A percentile compares a stretch with the other conserved stretches of the same genome.
These are phyloP conservation scores for Skeletonema tropicum DNA, from an alignment of 108 stramenopile species.

Conservation along the genomic window DNA sequence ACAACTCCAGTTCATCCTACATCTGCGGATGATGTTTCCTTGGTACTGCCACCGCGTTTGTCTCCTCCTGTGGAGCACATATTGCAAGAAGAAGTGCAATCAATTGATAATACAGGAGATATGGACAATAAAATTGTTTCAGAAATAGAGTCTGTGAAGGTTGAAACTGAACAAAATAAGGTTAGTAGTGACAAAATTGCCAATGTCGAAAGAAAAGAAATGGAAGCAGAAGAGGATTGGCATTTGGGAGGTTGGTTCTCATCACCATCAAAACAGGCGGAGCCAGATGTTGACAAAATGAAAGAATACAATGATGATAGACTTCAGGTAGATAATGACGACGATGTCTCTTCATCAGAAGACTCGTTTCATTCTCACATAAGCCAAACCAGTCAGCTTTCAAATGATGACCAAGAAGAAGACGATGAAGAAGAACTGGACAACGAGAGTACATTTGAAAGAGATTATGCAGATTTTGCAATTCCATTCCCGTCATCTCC, in stretches of 20 bases:
- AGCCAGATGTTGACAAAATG: not conserved
- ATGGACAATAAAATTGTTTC: not conserved
- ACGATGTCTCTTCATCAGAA: slow-evolving; percentile 5
- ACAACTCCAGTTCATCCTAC: not conserved
- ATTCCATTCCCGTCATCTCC: slow-evolving; percentile 26
- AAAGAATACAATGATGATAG: not conserved
- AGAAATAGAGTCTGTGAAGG: not conserved
- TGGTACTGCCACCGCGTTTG: not conserved
- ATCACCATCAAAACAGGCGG: not conserved
- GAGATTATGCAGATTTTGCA: slow-evolving; percentile 24
- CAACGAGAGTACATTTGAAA: not conserved
- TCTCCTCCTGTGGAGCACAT: not conserved
- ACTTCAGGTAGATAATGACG: not conserved
- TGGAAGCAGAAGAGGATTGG: not conserved
- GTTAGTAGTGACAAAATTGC: not conserved
- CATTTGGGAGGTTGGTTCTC: not conserved
- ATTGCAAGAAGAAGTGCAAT: not conserved
- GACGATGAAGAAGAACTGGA: slow-evolving; percentile 14
- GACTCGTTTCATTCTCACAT: slow-evolving; percentile 41
- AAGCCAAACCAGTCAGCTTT: slow-evolving; percentile 43
- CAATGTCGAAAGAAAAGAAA: not conserved
- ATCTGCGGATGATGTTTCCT: not conserved
- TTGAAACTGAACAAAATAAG: not conserved
- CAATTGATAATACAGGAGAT: not conserved
- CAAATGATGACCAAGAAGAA: too few species aligned